A percentile compares a stretch with the other conserved stretches of the same genome.
These are phyloP conservation scores for Blastomyces gilchristii DNA, from an alignment of 2,329 filamentous ascomycete genomes.

Conservation along the genomic window DNA sequence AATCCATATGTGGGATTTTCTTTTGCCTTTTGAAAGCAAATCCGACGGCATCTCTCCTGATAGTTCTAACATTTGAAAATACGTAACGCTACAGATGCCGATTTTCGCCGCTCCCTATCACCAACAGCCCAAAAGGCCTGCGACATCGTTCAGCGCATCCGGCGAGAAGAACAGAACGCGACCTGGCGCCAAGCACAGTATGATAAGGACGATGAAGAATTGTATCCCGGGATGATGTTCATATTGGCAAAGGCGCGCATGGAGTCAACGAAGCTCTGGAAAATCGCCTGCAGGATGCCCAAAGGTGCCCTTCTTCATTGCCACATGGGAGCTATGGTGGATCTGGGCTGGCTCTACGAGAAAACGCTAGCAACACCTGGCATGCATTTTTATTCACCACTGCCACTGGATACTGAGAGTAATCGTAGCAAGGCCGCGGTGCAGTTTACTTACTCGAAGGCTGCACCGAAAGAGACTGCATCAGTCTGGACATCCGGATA, in stretches of 20 bases:
- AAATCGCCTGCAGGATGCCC: constrained; percentile 74
- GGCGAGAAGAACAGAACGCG: constrained; percentile 61
- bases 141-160: constrained; percentile 68
- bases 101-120: constrained; percentile 48
- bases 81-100: constrained; percentile 18
- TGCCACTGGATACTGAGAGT: constrained; percentile 45
- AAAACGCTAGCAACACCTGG: constrained; percentile 60
- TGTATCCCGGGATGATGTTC: constrained; percentile 92
- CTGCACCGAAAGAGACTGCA: constrained; percentile 34
- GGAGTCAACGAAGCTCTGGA: constrained; percentile 75
- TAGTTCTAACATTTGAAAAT: constrained; percentile 4
- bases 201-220: constrained; percentile 51
- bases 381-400: constrained; percentile 57
- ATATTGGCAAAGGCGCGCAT: constrained; percentile 73
- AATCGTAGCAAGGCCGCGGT: constrained; percentile 48
- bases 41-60: background rate
- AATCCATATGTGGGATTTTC: background rate
- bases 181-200: constrained; percentile 62
- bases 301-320: constrained; percentile 77
- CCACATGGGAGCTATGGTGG: constrained; percentile 84
- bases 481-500: constrained; percentile 60
- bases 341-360: constrained; percentile 69
- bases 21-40: background rate
- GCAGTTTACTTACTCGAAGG: constrained; percentile 50
- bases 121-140: constrained; percentile 69